Evolutionary conservation across 257 asterid species (phyloP), one percentile per base, ranked within the genome.

Genomic region (Nicotiana obtusifolia): DNA sequence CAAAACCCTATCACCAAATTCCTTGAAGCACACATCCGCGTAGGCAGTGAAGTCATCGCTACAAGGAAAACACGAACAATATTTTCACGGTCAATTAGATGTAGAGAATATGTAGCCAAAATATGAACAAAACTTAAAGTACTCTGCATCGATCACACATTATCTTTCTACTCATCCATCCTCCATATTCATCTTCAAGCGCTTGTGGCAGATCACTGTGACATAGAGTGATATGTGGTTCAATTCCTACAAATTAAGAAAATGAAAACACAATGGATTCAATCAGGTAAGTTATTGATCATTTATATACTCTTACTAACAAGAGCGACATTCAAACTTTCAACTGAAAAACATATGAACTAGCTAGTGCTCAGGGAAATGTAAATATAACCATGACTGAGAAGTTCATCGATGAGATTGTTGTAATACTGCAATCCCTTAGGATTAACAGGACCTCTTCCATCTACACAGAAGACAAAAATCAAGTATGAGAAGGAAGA

Each of bases 201-300:
- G 82, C 88, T 79, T 91, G 94, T 8, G 97, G 96, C 7, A 78
- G 71, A 90, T 91, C 97, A 28, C 82, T 4, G 52, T 91, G 97
- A 64, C 3, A 17, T 41, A 93, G 80, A 10, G 91, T 89, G n/a
- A 88, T 88, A 67, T 91, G 94, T 5, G 92, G 93, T 82, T 90
- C 86, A 41, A 93, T 88, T 81, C 94, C 97, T 93, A 85, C 76
- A 75, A 26, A 31, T 69, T 2, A 20, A 8, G 64, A 5, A 4
- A 11, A 41, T 69, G 13, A 44, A 69, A 69, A 41, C 59, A 11
- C 33, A 71, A 71, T 4, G 7, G 3, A 33, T 14, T 11, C 54
- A 16, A 17, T 31, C 35, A 13, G 31, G 20, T 22, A n/a, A 20
- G 5, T 24, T 7, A 31, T 7, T 57, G 81, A 24, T 73, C 79